These are phyloP conservation scores for Psilocybe tampanensis DNA, from an alignment of 768 basidiomycete genomes.

Conservation along the genomic window DNA sequence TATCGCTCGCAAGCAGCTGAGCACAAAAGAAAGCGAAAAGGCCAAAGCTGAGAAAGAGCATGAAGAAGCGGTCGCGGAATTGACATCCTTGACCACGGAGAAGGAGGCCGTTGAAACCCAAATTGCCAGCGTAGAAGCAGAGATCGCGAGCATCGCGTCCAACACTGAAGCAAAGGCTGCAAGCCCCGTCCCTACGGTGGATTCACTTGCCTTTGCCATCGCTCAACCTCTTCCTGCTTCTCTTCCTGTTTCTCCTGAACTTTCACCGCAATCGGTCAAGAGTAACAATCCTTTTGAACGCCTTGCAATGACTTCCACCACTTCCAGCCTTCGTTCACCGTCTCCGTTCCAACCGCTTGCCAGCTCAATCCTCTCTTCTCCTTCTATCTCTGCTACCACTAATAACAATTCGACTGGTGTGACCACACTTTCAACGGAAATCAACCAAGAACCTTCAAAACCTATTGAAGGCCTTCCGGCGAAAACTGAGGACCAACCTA, in stretches of 20 bases:
- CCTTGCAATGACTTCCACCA: conserved; percentile 50
- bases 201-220: conserved; percentile 62
- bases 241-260: conserved; percentile 70
- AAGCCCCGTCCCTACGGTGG: conserved; percentile 40
- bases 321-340: conserved; percentile 48
- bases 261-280: conserved; percentile 50
- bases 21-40: conserved; percentile 78
- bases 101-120: conserved; percentile 56
- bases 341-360: conserved; percentile 62
- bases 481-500: conserved; percentile 3
- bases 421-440: neutral
- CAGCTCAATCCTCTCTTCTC: conserved; percentile 20
- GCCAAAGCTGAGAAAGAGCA: conserved; percentile 73
- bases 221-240: conserved; percentile 73
- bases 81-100: conserved; percentile 53
- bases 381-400: conserved; percentile 7
- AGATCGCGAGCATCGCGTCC: conserved; percentile 18
- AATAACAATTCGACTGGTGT: neutral
- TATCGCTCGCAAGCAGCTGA: conserved; percentile 93
- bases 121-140: conserved; percentile 29
- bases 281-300: conserved; percentile 94
- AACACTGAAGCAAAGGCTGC: conserved; percentile 18
- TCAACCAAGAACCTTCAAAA: conserved; percentile 2
- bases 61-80: conserved; percentile 62
- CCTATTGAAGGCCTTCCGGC: conserved; percentile 2